Conservation (phyloP, 2,329 filamentous ascomycete species). For the Penicillium sp. region DNA sequence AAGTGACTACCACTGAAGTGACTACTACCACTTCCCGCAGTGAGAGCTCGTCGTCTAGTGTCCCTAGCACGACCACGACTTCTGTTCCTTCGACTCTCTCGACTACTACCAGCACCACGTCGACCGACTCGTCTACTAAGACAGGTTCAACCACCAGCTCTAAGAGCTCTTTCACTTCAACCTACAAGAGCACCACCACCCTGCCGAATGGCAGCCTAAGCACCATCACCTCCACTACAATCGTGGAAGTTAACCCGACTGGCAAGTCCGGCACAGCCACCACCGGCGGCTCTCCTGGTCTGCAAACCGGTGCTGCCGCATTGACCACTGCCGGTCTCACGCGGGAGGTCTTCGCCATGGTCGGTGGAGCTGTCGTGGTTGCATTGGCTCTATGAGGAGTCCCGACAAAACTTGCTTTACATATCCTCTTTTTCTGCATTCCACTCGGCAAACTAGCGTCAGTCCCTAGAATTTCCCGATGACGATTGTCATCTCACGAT, state of each 20-base stretch:
- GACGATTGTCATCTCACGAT: slow-evolving; percentile 21
- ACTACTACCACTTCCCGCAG: slow-evolving; percentile 1
- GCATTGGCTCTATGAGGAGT: slow-evolving; percentile 35
- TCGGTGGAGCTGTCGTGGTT: slow-evolving; percentile 40
- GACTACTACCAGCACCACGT: slow-evolving; percentile 14
- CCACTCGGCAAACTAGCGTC: slow-evolving; percentile 13
- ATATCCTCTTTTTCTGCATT: slow-evolving; percentile 1
- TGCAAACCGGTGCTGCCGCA: slow-evolving; percentile 39
- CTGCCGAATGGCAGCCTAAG: slow-evolving; percentile 38
- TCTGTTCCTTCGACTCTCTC: slow-evolving; percentile 17
- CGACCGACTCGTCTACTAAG: slow-evolving; percentile 7
- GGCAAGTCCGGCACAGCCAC: slow-evolving; percentile 23
- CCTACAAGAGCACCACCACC: slow-evolving; percentile 40
- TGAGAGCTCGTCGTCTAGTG: neutral
- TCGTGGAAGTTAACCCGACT: slow-evolving; percentile 36
- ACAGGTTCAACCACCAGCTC: slow-evolving; percentile 22
- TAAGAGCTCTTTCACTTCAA: slow-evolving; percentile 35
- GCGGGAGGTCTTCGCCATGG: slow-evolving; percentile 36
- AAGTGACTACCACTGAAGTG: slow-evolving; percentile 1
- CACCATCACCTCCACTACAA: slow-evolving; percentile 44
- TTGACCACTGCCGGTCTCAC: slow-evolving; percentile 25
- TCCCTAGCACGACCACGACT: slow-evolving; percentile 9
- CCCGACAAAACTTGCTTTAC: neutral
- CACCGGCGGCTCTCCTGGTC: slow-evolving; percentile 27
- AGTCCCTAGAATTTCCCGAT: slow-evolving; percentile 10